Base-by-base conservation (phyloP, 768 basidiomycete species). In the Tephrocybe sp. region DNA sequence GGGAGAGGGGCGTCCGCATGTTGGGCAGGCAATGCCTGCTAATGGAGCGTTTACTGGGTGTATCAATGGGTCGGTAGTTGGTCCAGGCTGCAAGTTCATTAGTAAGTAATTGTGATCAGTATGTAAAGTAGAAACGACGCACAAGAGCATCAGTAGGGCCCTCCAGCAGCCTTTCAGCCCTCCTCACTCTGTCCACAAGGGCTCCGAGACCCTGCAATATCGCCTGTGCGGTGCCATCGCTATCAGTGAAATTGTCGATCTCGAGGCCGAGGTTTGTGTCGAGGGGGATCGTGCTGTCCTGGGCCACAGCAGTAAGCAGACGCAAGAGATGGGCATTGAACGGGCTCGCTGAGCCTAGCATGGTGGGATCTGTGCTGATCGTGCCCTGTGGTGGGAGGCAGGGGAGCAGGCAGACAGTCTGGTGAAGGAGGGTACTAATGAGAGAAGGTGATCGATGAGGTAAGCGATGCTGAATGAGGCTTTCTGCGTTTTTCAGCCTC, bases 1-100 rank as follows among this genome's bases (percentile, higher is more conserved):
- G 3, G 56, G 51, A 0, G 42, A 45, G 9, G 43, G 46, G 1
- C 56, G 51, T 0, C 56, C 56, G 20, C 56, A 57, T 0, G 56
- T 57, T 0, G 56, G 52, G 33, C 56, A 57, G 6, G 51, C 39
- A 11, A 53, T 45, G 15, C 51, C 55, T 14, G 32, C 49, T 9
- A 56, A 37, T 2, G 51, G 51, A 1, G 12, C 26, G 15, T 57
- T 43, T 7, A 20, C 45, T 3, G 30, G 46, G 24, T 7, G 32
- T 34, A 7, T 24, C 1, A 0, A 24, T 28, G 48, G 20, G n/a
- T n/a, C n/a, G n/a, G n/a, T n/a, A 28, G 23, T 43, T 28, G n/a
- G 11, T 17, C 11, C 15, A 18, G 9, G 44, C 14, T 20, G 26
- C 43, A 39, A 39, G 38, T 26, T 26, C 44, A n/a, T n/a, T 4